Evolutionary conservation across 192 early-diverging fungal genomes (phyloP), one percentile per base, ranked within the genome.

Genomic region (Podila epicladia): DNA sequence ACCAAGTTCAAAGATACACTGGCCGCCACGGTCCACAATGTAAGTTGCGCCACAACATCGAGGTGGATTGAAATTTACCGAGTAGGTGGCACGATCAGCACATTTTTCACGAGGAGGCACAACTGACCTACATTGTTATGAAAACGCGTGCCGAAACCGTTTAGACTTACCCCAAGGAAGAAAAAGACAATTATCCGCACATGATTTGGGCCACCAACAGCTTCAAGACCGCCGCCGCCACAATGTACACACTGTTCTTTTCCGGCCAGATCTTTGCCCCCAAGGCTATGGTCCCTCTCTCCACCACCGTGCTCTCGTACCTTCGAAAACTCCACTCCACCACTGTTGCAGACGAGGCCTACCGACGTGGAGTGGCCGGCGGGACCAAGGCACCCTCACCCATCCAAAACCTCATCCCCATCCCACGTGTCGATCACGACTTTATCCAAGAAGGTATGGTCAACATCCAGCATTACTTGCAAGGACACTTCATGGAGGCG

Each of bases 171-270:
- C 53, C 22, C n/a, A n/a, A 55, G 53, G 35, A 84, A 0, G 80
- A 84, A 28, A 87, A 85, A 5, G 55, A 67, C 0, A 20, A 74
- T 9, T 90, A 82, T 48, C 89, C 89, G 33, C 83, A 72, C 49
- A 90, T 90, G 89, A 88, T 90, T 12, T 90, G 89, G 89, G 77
- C 76, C 26, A 90, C 89, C 51, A 90, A 90, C 65, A 86, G 85
- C 51, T 62, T 70, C 41, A 86, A 87, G n/a, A 45, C 87, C 9
- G 85, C 87, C 31, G 75, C 86, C 0, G 74, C 86, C 0, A 89
- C 89, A 48, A 86, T 90, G 82, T 89, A 89, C 33, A 89, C 89
- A 7, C 73, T 90, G 15, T 90, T 90, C 65, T 89, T 87, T 58
- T 83, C 85, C 0, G 89, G 89, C 4, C 82, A 80, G 28, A 33